A percentile compares a stretch with the other conserved stretches of the same genome.
Conservation (phyloP, 371 early-diverging fungal species). For the Thermomucor indicae-seudaticae region DNA sequence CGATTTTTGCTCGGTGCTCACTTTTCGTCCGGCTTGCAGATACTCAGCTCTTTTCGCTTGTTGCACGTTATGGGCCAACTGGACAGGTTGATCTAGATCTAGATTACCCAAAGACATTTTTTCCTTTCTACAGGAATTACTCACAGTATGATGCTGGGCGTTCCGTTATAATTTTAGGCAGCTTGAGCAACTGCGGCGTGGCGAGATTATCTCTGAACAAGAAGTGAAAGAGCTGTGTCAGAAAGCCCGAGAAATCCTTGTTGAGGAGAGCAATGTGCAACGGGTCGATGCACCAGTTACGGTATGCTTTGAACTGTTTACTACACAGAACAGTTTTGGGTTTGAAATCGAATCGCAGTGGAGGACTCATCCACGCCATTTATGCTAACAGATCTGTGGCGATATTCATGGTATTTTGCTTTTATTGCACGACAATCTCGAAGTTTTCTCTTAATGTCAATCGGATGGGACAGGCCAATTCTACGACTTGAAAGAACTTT, state of each 20-base stretch:
- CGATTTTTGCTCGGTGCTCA: no score
- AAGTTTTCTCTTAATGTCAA: background rate
- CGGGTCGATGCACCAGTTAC: conserved; percentile 97
- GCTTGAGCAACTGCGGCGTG: conserved; percentile 82
- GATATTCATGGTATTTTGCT: conserved; percentile 86
- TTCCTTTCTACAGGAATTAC: background rate
- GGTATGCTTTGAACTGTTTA: conserved; percentile 69
- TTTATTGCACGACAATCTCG: background rate
- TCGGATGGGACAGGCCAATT: conserved; percentile 97
- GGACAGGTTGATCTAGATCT: conserved; percentile 10
- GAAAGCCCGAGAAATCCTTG: conserved; percentile 91
- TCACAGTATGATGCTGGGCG: background rate
- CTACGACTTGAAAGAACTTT: conserved; percentile 94
- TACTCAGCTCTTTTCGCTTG: background rate
- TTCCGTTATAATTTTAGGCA: no score
- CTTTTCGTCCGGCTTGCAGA: no score
- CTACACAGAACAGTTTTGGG: background rate
- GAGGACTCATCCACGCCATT: background rate
- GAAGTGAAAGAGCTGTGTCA: conserved; percentile 92
- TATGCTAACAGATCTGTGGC: conserved; percentile 82
- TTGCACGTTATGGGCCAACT: conserved; percentile 30
- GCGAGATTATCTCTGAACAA: conserved; percentile 88
- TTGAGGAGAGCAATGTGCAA: conserved; percentile 96
- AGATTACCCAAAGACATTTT: background rate
- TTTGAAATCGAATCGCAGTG: conserved; percentile 4